phyloP scores from a whole-genome alignment of 805 yeast genomes.

The Kluyveromyces starmeri region DNA sequence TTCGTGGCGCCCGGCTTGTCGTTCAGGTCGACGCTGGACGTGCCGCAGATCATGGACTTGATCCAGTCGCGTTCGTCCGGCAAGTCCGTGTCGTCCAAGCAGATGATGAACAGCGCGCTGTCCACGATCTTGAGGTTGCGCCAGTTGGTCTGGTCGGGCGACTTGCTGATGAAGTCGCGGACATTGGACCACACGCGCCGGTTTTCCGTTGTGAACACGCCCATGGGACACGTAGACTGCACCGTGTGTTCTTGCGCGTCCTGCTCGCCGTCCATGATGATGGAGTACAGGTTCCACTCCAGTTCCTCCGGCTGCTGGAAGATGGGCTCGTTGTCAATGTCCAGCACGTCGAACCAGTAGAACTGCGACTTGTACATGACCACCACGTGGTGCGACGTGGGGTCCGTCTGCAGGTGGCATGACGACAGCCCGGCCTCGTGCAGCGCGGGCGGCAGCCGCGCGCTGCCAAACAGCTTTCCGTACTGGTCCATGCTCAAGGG shows the following conservation, averaged over 20 bases:
- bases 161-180: constrained; percentile 42
- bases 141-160: constrained; percentile 39
- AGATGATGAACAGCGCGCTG: constrained; percentile 71
- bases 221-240: constrained; percentile 46
- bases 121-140: constrained; percentile 72
- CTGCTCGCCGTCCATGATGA: constrained; percentile 58
- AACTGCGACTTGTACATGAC: constrained; percentile 80
- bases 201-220: constrained; percentile 84
- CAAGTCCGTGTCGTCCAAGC: constrained; percentile 70
- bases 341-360: constrained; percentile 91
- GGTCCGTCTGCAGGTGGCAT: constrained; percentile 78
- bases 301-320: constrained; percentile 62
- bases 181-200: constrained; percentile 80
- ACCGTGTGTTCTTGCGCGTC: constrained; percentile 2
- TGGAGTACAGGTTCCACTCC: constrained; percentile 63
- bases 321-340: constrained; percentile 58
- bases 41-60: constrained; percentile 82
- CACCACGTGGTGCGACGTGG: constrained; percentile 67
- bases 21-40: constrained; percentile 55
- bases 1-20: constrained; percentile 8
- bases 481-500: constrained; percentile 90
- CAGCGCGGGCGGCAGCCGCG: constrained; percentile 72
- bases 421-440: constrained; percentile 33
- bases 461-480: constrained; percentile 75
- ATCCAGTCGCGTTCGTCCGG: constrained; percentile 55